Evolutionary conservation across 345 rosid species (phyloP), one percentile per base, ranked within the genome.

Genomic region (Murraya koenigii): DNA sequence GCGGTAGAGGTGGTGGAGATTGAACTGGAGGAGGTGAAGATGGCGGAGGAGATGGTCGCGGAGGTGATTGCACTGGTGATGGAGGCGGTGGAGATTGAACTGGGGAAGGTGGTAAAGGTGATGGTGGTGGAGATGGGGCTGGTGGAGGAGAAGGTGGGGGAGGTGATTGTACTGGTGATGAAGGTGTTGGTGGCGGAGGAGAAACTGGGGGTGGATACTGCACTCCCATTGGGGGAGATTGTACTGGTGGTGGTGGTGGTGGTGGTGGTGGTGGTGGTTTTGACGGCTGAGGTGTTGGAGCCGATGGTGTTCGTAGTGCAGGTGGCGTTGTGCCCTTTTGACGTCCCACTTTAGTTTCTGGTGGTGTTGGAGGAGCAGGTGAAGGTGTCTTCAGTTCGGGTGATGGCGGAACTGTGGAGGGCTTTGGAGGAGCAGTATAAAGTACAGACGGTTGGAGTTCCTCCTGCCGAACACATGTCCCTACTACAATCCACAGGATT

Each of bases 401-500:
- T 44, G 17, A 15, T 3, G 49, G 49, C 56, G 56, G 56, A 0
- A 3, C 15, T 52, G 56, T 52, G 22, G 54, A 2, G 0, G 71
- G 54, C 25, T 49, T 13, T 2, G 30, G 52, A 38, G 49, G 49
- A 44, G 49, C 1, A 13, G 55, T 39, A 1, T 0, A 19, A 2
- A 49, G 44, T 19, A 19, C 5, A 5, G 47, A 17, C 2, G 71
- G 71, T n/a, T n/a, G 54, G 14, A 23, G 32, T 23, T 19, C 54
- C 19, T 8, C 84, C 85, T 61, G 82, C 86, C 23, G 79, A 69
- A 41, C 91, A 88, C 59, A 77, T 79, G 28, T 86, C 90, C 80
- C 87, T 89, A 83, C 90, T 92, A 67, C 98, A 94, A 77, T 94
- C 97, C 7, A 92, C 90, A 1, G 91, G 92, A 10, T 73, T 78